Conservation (phyloP, 768 basidiomycete species). For the Rhizopogon salebrosus region DNA sequence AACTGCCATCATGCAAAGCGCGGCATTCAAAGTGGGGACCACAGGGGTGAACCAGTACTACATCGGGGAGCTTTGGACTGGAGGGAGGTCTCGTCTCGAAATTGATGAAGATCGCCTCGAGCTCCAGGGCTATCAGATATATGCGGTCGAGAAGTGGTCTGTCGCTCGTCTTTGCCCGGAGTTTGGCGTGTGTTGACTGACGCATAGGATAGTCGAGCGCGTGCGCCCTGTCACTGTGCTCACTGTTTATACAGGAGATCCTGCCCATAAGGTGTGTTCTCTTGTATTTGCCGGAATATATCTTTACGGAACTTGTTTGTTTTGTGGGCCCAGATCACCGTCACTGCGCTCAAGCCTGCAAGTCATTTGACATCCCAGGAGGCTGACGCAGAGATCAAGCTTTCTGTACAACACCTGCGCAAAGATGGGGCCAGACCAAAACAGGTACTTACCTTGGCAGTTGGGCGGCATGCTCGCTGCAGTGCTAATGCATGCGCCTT, state of each 20-base stretch:
- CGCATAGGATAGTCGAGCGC: slow-evolving; percentile 60
- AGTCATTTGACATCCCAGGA: slow-evolving; percentile 36
- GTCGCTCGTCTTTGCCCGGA: background rate
- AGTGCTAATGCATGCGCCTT: slow-evolving; percentile 5
- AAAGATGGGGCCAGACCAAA: slow-evolving; percentile 72
- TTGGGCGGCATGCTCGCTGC: background rate
- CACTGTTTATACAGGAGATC: slow-evolving; percentile 74
- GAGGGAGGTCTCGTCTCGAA: slow-evolving; percentile 41
- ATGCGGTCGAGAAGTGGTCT: slow-evolving; percentile 83
- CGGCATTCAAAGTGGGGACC: slow-evolving; percentile 4
- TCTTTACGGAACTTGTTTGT: slow-evolving; percentile 11
- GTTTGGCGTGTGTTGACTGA: background rate
- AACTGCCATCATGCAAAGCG: slow-evolving; percentile 15
- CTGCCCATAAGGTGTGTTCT: slow-evolving; percentile 51
- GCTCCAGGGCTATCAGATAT: slow-evolving; percentile 65
- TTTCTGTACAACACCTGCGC: slow-evolving; percentile 53
- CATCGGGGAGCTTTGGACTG: slow-evolving; percentile 39
- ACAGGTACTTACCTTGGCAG: slow-evolving; percentile 37
- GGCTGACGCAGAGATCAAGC: slow-evolving; percentile 53
- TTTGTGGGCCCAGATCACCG: slow-evolving; percentile 42
- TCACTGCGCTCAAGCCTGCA: slow-evolving; percentile 49
- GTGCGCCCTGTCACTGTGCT: slow-evolving; percentile 55
- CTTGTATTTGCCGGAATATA: background rate
- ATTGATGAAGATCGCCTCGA: slow-evolving; percentile 43
- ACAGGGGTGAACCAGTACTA: slow-evolving; percentile 8